Conservation (phyloP, 2,329 filamentous ascomycete species). For the Sporothrix curviconia region DNA sequence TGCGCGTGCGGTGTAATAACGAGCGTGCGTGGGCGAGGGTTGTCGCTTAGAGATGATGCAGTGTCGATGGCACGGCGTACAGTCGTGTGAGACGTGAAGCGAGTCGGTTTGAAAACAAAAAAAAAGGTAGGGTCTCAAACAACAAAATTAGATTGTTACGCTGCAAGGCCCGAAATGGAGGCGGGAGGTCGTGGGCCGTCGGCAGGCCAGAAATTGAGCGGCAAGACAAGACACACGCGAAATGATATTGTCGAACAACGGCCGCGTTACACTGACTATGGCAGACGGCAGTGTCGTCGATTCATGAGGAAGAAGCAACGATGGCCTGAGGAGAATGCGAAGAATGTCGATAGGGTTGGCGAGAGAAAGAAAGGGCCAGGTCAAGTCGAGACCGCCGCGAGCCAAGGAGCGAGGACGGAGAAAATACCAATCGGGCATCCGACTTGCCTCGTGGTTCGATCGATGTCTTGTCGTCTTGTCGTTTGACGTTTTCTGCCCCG, state of each 20-base stretch:
- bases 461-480: too few species aligned
- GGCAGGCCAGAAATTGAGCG: neutral
- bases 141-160: neutral
- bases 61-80: too few species aligned
- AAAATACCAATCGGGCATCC: neutral
- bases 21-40: too few species aligned
- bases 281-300: neutral
- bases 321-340: neutral
- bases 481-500: too few species aligned
- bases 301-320: conserved; percentile 5
- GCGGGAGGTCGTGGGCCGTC: neutral
- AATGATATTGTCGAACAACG: neutral
- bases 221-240: neutral
- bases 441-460: neutral
- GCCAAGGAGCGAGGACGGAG: neutral
- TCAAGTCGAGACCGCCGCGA: too few species aligned
- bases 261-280: neutral
- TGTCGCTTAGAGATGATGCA: too few species aligned
- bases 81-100: conserved; percentile 4
- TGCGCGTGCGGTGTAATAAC: too few species aligned
- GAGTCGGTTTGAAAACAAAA: neutral
- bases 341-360: neutral
- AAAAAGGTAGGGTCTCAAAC: conserved; percentile 6
- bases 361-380: too few species aligned
- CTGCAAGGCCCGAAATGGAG: neutral